Percentiles rank a stretch among this genome's conserved stretches.
Evolutionary conservation across 1,284 basidiomycete species (phyloP).

Genomic region (Naganishia albida): DNA sequence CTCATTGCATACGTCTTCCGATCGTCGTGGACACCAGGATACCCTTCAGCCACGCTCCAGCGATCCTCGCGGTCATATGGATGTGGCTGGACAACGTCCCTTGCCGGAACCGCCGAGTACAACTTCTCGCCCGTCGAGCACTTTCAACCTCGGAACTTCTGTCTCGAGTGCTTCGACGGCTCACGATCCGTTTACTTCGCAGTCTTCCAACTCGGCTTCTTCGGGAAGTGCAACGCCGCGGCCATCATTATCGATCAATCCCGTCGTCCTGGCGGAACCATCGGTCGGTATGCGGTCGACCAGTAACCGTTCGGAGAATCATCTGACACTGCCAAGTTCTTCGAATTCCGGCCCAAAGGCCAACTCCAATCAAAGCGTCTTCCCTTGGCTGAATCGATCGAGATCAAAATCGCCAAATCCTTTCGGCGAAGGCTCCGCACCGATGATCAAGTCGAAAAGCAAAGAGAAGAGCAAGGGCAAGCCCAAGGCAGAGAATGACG

Average conservation of each 20-base stretch:
- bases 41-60: not conserved
- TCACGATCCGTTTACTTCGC: not conserved
- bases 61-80: not conserved
- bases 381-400: slow-evolving; percentile 23
- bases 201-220: not conserved
- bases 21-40: not conserved
- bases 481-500: slow-evolving; percentile 36
- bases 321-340: not conserved
- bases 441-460: slow-evolving; percentile 23
- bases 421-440: not conserved
- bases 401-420: slow-evolving; percentile 21
- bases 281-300: not conserved
- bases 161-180: not conserved
- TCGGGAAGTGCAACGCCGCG: slow-evolving; percentile 11
- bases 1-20: not conserved
- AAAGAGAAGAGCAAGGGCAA: slow-evolving; percentile 17
- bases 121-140: slow-evolving; percentile 1
- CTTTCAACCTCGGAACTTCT: not conserved
- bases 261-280: not conserved
- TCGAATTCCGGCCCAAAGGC: not conserved
- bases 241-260: slow-evolving; percentile 11
- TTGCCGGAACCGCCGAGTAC: slow-evolving; percentile 10
- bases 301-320: slow-evolving; percentile 2
- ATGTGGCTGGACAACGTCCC: slow-evolving; percentile 1
- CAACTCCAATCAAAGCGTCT: slow-evolving; percentile 23